A percentile compares a stretch with the other conserved stretches of the same genome.
These are phyloP conservation scores for Calonectria crousiana DNA, from an alignment of 2,329 filamentous ascomycete genomes.

Conservation along the genomic window DNA sequence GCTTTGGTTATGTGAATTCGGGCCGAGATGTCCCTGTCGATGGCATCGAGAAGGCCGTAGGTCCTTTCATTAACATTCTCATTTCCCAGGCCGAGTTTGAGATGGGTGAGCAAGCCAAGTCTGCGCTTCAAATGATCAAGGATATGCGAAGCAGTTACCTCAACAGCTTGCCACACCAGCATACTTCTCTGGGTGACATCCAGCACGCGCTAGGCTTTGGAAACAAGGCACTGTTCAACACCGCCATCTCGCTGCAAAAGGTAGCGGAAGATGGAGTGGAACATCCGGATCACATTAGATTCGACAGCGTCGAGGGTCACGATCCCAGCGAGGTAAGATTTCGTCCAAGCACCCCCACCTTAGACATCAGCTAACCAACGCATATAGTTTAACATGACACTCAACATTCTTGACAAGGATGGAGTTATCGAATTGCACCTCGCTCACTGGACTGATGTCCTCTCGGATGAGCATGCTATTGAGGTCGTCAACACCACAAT, in stretches of 20 bases:
- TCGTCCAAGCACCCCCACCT: not conserved
- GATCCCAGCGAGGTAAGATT: not conserved
- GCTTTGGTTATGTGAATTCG: slow-evolving; percentile 66
- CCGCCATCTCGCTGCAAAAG: slow-evolving; percentile 10
- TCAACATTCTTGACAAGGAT: not conserved
- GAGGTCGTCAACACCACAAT: not conserved
- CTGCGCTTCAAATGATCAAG: not conserved
- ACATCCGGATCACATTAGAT: not conserved
- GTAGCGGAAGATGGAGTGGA: not conserved
- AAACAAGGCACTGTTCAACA: slow-evolving; percentile 8
- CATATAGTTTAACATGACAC: not conserved
- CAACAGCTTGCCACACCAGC: slow-evolving; percentile 12
- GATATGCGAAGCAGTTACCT: not conserved
- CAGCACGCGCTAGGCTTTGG: slow-evolving; percentile 9
- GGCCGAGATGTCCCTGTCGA: slow-evolving; percentile 65
- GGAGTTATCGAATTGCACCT: not conserved
- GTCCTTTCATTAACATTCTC: slow-evolving; percentile 68
- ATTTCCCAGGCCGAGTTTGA: slow-evolving; percentile 40
- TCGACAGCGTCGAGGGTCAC: not conserved
- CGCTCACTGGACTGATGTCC: not conserved
- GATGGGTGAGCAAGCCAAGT: not conserved
- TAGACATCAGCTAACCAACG: not conserved
- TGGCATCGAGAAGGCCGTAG: slow-evolving; percentile 61
- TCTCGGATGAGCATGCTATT: not conserved
- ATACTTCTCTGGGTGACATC: not conserved